Evolutionary conservation across 441 rosid genomes (phyloP).

Genomic region (Syzygium malaccense): DNA sequence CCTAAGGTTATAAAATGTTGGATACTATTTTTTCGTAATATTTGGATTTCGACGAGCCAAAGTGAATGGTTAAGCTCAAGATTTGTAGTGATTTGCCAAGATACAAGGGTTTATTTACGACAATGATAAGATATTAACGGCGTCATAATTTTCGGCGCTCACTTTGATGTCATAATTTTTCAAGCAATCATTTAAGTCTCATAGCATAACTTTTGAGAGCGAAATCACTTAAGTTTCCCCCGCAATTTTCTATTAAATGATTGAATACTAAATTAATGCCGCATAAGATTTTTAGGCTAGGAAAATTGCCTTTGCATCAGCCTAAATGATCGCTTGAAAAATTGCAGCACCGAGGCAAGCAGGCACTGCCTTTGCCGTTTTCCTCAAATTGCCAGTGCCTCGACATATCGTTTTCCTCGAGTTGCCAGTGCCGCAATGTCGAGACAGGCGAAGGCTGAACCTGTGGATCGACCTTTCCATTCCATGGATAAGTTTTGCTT

Average conservation of each 20-base stretch:
- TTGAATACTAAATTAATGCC: neutral
- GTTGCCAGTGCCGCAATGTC: neutral
- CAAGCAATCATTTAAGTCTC: neutral
- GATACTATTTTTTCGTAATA: too few species aligned
- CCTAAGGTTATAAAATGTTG: neutral
- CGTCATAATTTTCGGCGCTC: neutral
- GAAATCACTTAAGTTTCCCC: neutral
- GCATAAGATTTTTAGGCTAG: neutral
- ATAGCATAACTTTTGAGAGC: neutral
- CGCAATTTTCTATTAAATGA: neutral
- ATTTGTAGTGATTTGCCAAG: too few species aligned
- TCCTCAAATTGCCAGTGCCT: neutral
- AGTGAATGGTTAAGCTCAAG: neutral
- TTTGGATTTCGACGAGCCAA: neutral
- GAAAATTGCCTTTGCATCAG: neutral
- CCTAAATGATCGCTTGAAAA: neutral
- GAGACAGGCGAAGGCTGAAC: neutral
- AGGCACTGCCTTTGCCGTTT: rapidly evolving
- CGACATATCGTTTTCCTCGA: neutral
- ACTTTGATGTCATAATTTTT: neutral
- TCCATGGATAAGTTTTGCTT: neutral
- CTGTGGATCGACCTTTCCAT: neutral
- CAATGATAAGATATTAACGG: too few species aligned
- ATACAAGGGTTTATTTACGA: too few species aligned
- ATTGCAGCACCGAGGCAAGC: rapidly evolving